Evolutionary conservation across 805 yeast genomes (phyloP).

Genomic region (Hanseniaspora vineae): DNA sequence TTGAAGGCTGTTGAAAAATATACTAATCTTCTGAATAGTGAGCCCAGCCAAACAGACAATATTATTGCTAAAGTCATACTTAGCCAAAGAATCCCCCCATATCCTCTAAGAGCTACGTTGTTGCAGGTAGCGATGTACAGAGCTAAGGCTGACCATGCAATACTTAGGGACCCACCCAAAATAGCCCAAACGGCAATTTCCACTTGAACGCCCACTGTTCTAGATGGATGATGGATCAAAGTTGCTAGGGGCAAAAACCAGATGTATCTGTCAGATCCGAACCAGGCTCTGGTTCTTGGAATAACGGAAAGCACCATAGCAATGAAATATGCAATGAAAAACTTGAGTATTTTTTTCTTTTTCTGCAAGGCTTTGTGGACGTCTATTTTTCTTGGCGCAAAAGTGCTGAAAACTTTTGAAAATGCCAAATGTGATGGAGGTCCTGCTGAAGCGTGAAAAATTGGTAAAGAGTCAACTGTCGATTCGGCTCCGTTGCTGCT

Average conservation of each 20-base stretch:
- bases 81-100: slow-evolving; percentile 34
- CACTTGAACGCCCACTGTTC: slow-evolving; percentile 33
- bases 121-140: slow-evolving; percentile 30
- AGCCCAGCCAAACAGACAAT: slow-evolving; percentile 29
- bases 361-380: slow-evolving; percentile 1
- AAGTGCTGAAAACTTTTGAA: no score
- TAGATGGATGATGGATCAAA: slow-evolving; percentile 34
- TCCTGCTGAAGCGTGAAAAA: no score
- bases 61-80: slow-evolving; percentile 28
- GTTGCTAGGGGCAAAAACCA: slow-evolving; percentile 31
- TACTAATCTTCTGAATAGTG: slow-evolving; percentile 28
- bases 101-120: slow-evolving; percentile 27
- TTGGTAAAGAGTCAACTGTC: no score
- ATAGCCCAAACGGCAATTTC: slow-evolving; percentile 31
- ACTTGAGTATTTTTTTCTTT: slow-evolving; percentile 15
- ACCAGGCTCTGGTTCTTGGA: slow-evolving; percentile 28
- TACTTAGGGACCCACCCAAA: slow-evolving; percentile 28
- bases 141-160: slow-evolving; percentile 34
- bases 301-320: slow-evolving; percentile 29
- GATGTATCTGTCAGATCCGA: slow-evolving; percentile 23
- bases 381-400: no score
- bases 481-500: no score
- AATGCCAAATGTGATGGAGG: no score
- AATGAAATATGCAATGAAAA: slow-evolving; percentile 28
- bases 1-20: slow-evolving; percentile 27